Conservation (phyloP, 2,329 filamentous ascomycete species). For the Acarospora socialis region DNA sequence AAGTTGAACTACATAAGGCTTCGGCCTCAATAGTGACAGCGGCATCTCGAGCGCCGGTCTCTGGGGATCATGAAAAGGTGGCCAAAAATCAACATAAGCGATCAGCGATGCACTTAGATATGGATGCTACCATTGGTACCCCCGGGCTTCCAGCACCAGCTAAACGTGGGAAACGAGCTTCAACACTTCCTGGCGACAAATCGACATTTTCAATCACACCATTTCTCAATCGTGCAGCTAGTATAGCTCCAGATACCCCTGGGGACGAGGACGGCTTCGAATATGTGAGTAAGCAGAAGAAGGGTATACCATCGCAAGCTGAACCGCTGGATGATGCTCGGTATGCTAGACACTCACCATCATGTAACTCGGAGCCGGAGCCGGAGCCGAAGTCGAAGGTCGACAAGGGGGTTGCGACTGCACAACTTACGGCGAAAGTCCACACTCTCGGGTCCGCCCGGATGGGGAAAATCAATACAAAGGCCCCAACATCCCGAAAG, state of each 20-base stretch:
- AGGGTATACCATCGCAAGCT: slow-evolving; percentile 18
- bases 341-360: too few species aligned
- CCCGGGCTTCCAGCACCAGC: slow-evolving; percentile 33
- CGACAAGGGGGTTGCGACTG: too few species aligned
- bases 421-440: too few species aligned
- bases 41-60: not conserved
- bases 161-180: slow-evolving; percentile 45
- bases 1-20: slow-evolving; percentile 33
- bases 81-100: slow-evolving; percentile 24
- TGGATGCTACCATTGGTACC: slow-evolving; percentile 35
- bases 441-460: slow-evolving; percentile 31
- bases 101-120: slow-evolving; percentile 30
- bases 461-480: slow-evolving; percentile 23
- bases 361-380: too few species aligned
- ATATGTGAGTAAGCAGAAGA: slow-evolving; percentile 15
- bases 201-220: slow-evolving; percentile 89
- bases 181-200: slow-evolving; percentile 61
- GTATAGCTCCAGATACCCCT: slow-evolving; percentile 34
- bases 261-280: slow-evolving; percentile 15
- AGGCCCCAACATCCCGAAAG: slow-evolving; percentile 10
- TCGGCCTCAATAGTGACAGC: slow-evolving; percentile 1
- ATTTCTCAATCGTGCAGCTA: slow-evolving; percentile 66
- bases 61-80: slow-evolving; percentile 12
- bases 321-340: too few species aligned
- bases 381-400: too few species aligned